Conservation (phyloP, 2,329 filamentous ascomycete genomes). For the Pyricularia sp. region DNA sequence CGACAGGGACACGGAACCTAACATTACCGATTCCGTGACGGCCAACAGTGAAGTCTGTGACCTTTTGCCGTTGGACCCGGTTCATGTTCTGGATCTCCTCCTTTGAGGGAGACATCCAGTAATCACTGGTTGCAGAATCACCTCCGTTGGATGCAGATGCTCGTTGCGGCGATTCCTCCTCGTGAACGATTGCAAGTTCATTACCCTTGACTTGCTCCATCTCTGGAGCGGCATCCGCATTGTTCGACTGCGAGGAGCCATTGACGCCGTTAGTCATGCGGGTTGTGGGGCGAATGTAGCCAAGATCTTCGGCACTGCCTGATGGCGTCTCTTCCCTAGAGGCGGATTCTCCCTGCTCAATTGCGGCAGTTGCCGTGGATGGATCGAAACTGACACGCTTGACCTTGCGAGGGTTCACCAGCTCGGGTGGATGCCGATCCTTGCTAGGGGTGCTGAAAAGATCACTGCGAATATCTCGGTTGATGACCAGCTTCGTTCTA, state of each 20-base stretch:
- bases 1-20: slow-evolving; percentile 67
- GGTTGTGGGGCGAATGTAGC: slow-evolving; percentile 41
- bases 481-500: slow-evolving; percentile 82
- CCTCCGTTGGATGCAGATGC: slow-evolving; percentile 17
- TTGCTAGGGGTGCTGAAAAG: slow-evolving; percentile 49
- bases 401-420: slow-evolving; percentile 42
- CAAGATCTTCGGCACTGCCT: slow-evolving; percentile 38
- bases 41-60: slow-evolving; percentile 68
- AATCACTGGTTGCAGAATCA: slow-evolving; percentile 41
- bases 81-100: slow-evolving; percentile 70
- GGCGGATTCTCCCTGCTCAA: slow-evolving; percentile 18
- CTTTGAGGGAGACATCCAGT: slow-evolving; percentile 72
- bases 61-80: slow-evolving; percentile 60
- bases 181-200: slow-evolving; percentile 66
- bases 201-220: slow-evolving; percentile 62
- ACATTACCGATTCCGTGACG: slow-evolving; percentile 71
- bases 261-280: slow-evolving; percentile 28
- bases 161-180: slow-evolving; percentile 38
- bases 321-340: slow-evolving; percentile 23
- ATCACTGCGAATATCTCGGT: slow-evolving; percentile 69
- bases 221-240: slow-evolving; percentile 26
- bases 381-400: slow-evolving; percentile 92
- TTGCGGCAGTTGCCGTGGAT: slow-evolving; percentile 32
- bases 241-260: slow-evolving; percentile 24
- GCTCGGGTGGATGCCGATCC: slow-evolving; percentile 28